Percentiles rank a stretch among this genome's conserved stretches.
These are phyloP conservation scores for Fusarium sublunatum DNA, from an alignment of 2,329 filamentous ascomycete genomes.

Conservation along the genomic window DNA sequence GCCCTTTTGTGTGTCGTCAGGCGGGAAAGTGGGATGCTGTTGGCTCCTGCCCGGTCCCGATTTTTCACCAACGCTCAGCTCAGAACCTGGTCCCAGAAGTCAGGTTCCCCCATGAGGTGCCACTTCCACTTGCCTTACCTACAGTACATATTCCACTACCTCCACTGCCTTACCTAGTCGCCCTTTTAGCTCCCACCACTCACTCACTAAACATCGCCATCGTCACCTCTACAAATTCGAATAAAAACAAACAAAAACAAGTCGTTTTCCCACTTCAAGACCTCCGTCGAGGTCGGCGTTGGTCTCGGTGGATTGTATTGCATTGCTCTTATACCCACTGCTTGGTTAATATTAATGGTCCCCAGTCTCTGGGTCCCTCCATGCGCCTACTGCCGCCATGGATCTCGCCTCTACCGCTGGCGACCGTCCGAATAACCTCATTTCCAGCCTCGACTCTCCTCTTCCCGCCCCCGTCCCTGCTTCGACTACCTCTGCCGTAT, in stretches of 20 bases:
- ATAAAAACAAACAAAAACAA: conserved; percentile 26
- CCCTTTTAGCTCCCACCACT: conserved; percentile 26
- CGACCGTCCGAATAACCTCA: conserved; percentile 47
- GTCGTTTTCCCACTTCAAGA: conserved; percentile 21
- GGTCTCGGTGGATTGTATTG: conserved; percentile 32
- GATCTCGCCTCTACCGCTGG: conserved; percentile 45
- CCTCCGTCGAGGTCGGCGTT: conserved; percentile 29
- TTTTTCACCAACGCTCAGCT: conserved; percentile 35
- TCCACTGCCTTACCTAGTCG: conserved; percentile 25
- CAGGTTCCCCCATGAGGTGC: conserved; percentile 14
- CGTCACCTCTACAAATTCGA: conserved; percentile 22
- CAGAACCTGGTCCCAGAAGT: conserved; percentile 3
- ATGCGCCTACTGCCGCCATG: conserved; percentile 45
- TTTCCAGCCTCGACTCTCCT: conserved; percentile 44
- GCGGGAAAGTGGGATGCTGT: too few species aligned
- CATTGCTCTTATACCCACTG: conserved; percentile 21
- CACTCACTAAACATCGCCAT: conserved; percentile 23
- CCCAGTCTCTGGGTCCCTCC: conserved; percentile 36
- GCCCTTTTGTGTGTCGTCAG: not conserved
- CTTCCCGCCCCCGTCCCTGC: conserved; percentile 15
- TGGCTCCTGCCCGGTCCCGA: conserved; percentile 39
- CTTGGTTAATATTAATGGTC: conserved; percentile 31
- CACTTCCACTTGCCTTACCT: conserved; percentile 21
- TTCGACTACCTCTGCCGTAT: conserved; percentile 20
- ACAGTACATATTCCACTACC: not conserved